Evolutionary conservation across 805 yeast species (phyloP).

Genomic region (Candida morakotiae): DNA sequence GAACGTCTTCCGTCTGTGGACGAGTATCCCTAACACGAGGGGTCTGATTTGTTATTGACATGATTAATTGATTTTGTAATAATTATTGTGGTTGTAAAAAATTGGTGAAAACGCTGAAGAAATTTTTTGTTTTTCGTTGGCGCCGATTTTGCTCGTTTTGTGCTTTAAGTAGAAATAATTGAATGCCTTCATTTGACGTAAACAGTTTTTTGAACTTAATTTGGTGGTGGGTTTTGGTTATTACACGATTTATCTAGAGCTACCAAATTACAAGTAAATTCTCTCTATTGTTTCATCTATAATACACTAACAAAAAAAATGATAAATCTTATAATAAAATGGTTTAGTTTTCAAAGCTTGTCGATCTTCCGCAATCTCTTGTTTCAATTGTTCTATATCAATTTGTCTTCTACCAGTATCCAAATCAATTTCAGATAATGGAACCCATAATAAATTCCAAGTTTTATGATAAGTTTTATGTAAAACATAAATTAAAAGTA

Average conservation of each 20-base stretch:
- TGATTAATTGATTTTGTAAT: not conserved
- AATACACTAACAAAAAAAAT: slow-evolving; percentile 26
- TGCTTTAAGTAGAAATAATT: too few species aligned
- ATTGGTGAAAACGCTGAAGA: too few species aligned
- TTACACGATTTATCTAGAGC: too few species aligned
- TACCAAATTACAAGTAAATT: too few species aligned
- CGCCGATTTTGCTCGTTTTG: too few species aligned
- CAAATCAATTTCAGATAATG: slow-evolving; percentile 34
- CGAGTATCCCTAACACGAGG: slow-evolving; percentile 88
- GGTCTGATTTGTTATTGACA: not conserved
- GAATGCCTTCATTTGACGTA: too few species aligned
- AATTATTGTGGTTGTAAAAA: not conserved
- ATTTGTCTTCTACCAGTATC: slow-evolving; percentile 41
- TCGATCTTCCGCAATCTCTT: slow-evolving; percentile 38
- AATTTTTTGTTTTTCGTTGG: too few species aligned
- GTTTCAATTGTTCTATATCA: slow-evolving; percentile 34
- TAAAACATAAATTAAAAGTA: slow-evolving; percentile 40
- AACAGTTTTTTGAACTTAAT: too few species aligned
- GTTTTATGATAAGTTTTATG: slow-evolving; percentile 35
- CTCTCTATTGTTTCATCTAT: not conserved
- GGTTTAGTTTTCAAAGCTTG: slow-evolving; percentile 24
- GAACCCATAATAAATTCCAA: slow-evolving; percentile 27
- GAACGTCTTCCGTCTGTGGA: slow-evolving; percentile 95
- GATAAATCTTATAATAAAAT: slow-evolving; percentile 27
- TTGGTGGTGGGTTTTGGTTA: too few species aligned